Evolutionary conservation across 306 rosid genomes (phyloP), one percentile per base, ranked within the genome.

Genomic region (Myrica gale): DNA sequence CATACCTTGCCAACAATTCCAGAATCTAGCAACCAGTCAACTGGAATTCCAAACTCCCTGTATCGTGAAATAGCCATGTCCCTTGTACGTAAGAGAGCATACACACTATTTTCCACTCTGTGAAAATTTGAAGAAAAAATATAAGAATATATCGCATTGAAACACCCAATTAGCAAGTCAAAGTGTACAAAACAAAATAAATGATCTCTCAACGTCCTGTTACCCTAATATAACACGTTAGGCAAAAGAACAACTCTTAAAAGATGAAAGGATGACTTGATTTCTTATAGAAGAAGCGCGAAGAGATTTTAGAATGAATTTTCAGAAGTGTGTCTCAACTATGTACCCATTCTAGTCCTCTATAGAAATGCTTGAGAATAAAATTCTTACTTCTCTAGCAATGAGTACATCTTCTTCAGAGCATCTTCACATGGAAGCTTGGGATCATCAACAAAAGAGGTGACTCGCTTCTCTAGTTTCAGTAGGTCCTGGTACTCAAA

Each of bases 1-100:
- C 82, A 68, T 91, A 95, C 99, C 93, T 92, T 96, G 86, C 99
- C 98, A 54, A 92, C 98, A 71, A 96, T 91, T 71, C 99, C 99
- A 6, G 99, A 89, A 83, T 96, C 99, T 71, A 74, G 51, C 50
- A 96, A 62, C 99, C 99, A 96, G 72, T 96, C 89, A 57, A 88
- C 91, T 47, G 99, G 99, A 79, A 92, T 89, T 80, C 98, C 99
- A 21, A 96, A 96, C 74, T 96, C 99, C 75, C 15, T 87, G 88
- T 91, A 96, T 63, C 98, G 89, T 8, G 99, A 92, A 78, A 92
- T 77, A 69, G 99, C 98, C 98, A 92, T 88, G 81, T 96, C 99
- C 83, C 97, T 96, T 48, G 99, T 96, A 58, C 98, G 88, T 68
- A 92, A 74, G 37, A 96, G 85, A 43, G 98, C 98, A 85, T 85